Conservation (phyloP, 208 protist genomes). For the Crithidia bombi region DNA sequence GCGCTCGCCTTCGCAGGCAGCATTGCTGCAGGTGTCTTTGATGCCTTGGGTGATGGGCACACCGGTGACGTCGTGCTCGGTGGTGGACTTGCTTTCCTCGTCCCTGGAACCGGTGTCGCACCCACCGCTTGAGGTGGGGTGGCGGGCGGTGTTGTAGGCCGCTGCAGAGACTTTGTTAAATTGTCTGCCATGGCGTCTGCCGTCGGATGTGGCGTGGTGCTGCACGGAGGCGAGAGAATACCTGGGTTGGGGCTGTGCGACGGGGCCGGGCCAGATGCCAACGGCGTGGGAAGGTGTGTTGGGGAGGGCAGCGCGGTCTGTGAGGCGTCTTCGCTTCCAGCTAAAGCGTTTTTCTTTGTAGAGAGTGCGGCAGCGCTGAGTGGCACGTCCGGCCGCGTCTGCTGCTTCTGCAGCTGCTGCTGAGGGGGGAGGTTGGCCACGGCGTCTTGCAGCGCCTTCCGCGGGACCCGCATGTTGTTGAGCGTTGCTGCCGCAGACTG, state of each 20-base stretch:
- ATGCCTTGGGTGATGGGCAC: neutral
- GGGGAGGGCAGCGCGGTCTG: neutral
- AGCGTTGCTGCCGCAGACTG: neutral
- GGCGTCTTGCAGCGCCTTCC: neutral
- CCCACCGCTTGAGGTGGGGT: neutral
- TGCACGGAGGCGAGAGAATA: neutral
- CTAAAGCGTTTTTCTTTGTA: neutral
- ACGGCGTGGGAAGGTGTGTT: neutral
- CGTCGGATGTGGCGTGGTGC: neutral
- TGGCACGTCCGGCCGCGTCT: neutral
- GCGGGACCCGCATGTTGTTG: neutral
- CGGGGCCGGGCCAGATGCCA: neutral
- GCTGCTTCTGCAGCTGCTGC: neutral
- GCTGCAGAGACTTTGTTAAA: neutral
- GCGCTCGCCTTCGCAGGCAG: too few species aligned
- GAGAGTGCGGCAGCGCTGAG: too few species aligned
- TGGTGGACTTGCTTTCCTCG: neutral
- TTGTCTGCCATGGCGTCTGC: neutral
- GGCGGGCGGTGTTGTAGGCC: constrained; percentile 1
- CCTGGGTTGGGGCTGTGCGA: neutral
- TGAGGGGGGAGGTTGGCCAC: neutral
- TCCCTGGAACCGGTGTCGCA: neutral
- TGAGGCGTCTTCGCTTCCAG: neutral
- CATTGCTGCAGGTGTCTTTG: neutral
- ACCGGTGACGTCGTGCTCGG: neutral